Conservation (phyloP, 805 yeast species). For the Saccharomycopsis oosterbeekiorum region DNA sequence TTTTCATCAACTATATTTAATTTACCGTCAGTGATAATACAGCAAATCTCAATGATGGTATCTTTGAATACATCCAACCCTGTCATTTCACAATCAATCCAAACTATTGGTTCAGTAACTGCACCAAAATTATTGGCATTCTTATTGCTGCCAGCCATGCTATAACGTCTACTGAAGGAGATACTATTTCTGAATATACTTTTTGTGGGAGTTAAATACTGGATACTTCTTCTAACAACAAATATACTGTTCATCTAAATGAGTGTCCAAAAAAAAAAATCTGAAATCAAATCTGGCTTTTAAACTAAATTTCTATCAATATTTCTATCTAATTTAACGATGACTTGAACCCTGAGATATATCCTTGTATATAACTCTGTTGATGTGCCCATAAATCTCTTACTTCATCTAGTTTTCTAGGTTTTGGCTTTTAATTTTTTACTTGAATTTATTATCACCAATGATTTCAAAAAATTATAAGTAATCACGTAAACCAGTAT, state of each 20-base stretch:
- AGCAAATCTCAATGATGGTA: conserved; percentile 83
- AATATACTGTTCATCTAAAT: background rate
- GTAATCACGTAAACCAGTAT: too few species aligned
- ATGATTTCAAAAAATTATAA: too few species aligned
- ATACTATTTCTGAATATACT: background rate
- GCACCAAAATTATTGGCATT: background rate
- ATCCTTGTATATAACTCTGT: too few species aligned
- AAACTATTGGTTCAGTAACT: conserved; percentile 43
- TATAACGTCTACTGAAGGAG: background rate
- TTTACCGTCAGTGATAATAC: conserved; percentile 78
- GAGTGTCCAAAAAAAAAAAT: background rate
- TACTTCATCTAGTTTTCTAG: too few species aligned
- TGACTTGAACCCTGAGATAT: too few species aligned
- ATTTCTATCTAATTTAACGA: too few species aligned
- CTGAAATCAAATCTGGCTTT: background rate
- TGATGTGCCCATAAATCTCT: too few species aligned
- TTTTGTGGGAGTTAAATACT: background rate
- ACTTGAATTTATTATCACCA: too few species aligned
- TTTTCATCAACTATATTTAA: conserved; percentile 55
- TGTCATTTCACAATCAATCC: conserved; percentile 99
- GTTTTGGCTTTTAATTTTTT: too few species aligned
- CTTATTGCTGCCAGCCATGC: background rate
- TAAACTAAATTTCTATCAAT: background rate
- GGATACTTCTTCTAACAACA: background rate
- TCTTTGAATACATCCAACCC: conserved; percentile 79